These are phyloP conservation scores for Dryas drummondii DNA, from an alignment of 306 rosid genomes.

Conservation along the genomic window DNA sequence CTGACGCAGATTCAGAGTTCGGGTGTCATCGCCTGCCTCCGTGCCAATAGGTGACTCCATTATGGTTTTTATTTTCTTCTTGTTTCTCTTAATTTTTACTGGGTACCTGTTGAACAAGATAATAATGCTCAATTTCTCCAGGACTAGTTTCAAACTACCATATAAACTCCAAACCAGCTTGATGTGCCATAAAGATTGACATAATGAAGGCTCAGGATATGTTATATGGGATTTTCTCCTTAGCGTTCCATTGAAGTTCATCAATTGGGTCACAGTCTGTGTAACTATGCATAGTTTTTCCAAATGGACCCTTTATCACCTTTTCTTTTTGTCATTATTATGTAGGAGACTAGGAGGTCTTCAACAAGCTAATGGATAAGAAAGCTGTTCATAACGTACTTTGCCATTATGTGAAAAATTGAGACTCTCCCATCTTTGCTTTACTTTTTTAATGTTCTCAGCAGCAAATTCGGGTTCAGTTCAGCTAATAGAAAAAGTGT, in stretches of 20 bases:
- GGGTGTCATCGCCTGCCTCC: constrained; percentile 92
- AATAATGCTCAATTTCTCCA: not conserved
- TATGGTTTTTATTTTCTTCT: not conserved
- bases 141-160: not conserved
- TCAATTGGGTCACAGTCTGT: not conserved
- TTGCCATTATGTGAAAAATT: not conserved
- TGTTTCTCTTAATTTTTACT: not conserved
- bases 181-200: not conserved
- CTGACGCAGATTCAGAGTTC: constrained; percentile 48
- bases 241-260: not conserved
- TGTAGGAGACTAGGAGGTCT: too few relatives aligned
- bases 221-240: not conserved
- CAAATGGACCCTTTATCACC: not conserved
- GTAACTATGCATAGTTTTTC: not conserved
- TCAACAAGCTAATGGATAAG: too few relatives aligned
- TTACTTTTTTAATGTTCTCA: not conserved
- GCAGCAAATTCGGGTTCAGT: not conserved
- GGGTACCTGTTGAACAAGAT: not conserved
- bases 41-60: constrained; percentile 58
- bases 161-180: not conserved
- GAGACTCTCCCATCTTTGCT: not conserved
- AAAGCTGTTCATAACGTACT: too few relatives aligned
- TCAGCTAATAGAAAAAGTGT: not conserved
- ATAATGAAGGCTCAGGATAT: not conserved
- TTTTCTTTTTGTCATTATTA: too few relatives aligned